phyloP scores from a whole-genome alignment of 164 flowering plant genomes.

The Houttuynia cordata region DNA sequence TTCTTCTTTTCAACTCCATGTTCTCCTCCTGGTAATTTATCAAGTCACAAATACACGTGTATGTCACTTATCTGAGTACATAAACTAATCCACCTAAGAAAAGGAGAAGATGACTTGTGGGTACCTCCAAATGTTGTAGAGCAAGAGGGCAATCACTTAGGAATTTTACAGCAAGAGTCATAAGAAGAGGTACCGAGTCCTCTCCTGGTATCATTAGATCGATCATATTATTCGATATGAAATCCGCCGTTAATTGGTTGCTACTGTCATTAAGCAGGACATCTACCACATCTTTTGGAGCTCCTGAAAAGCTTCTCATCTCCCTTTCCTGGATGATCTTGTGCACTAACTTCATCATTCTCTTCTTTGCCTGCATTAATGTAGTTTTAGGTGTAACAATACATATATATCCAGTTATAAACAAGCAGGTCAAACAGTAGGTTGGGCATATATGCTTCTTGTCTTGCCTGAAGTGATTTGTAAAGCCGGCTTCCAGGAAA shows the following conservation, averaged over 20 bases:
- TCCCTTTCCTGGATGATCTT: slow-evolving; percentile 45
- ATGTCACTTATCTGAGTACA: background rate
- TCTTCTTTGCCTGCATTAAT: slow-evolving; percentile 65
- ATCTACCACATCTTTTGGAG: slow-evolving; percentile 58
- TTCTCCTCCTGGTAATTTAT: slow-evolving; percentile 62
- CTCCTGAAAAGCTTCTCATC: slow-evolving; percentile 2
- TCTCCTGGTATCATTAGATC: slow-evolving; percentile 98
- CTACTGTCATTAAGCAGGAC: slow-evolving; percentile 45
- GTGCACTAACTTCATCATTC: slow-evolving; percentile 56
- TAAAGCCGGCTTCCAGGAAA: slow-evolving; percentile 67
- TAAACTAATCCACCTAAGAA: background rate
- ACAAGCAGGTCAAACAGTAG: background rate
- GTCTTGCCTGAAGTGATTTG: slow-evolving; percentile 62
- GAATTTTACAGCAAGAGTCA: slow-evolving; percentile 79
- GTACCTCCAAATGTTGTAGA: slow-evolving; percentile 53
- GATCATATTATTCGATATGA: slow-evolving; percentile 73
- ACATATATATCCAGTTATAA: no score
- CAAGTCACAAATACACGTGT: background rate
- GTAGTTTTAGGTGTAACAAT: background rate
- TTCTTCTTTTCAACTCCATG: slow-evolving; percentile 43
- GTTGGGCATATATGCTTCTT: background rate
- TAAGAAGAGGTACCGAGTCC: slow-evolving; percentile 80
- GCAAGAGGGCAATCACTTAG: slow-evolving; percentile 76
- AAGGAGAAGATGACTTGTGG: background rate
- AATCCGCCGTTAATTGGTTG: slow-evolving; percentile 42